Conservation (phyloP, 257 asterid species). For the Plectranthus barbatus region DNA sequence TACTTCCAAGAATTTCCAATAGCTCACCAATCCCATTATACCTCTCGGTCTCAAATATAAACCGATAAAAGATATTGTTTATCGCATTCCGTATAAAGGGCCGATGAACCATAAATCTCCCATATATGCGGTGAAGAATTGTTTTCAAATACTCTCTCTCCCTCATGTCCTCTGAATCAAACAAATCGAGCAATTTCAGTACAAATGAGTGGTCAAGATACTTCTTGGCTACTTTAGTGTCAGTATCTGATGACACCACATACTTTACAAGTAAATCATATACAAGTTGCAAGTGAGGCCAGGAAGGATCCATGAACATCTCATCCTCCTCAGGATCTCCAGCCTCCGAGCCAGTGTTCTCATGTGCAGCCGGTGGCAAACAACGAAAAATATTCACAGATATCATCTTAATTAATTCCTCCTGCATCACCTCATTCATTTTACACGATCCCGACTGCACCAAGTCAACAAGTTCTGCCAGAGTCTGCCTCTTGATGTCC, state of each 20-base stretch:
- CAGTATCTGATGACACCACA: conserved; percentile 60
- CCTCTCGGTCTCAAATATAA: conserved; percentile 80
- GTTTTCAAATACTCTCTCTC: conserved; percentile 91
- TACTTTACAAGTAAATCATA: conserved; percentile 67
- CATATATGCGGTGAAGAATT: conserved; percentile 81
- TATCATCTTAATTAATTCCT: conserved; percentile 68
- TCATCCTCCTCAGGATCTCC: conserved; percentile 90
- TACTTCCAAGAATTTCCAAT: conserved; percentile 86
- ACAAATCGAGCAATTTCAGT: conserved; percentile 62
- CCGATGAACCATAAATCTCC: conserved; percentile 88
- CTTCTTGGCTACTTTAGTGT: conserved; percentile 69
- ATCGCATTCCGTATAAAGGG: conserved; percentile 83
- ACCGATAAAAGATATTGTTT: conserved; percentile 65
- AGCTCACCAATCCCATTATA: conserved; percentile 70
- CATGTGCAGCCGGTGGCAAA: conserved; percentile 68
- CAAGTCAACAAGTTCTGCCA: conserved; percentile 66
- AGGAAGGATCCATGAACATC: conserved; percentile 67
- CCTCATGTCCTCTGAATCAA: conserved; percentile 79
- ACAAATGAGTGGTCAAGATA: conserved; percentile 84
- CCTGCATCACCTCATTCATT: conserved; percentile 89
- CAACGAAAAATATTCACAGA: conserved; percentile 64
- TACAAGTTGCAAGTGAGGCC: conserved; percentile 83
- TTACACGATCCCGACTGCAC: conserved; percentile 63
- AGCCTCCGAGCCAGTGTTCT: conserved; percentile 43
- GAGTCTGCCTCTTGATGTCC: conserved; percentile 88